Percentiles rank a stretch among this genome's conserved stretches.
These are phyloP conservation scores for Ceratobasidium sp. DNA, from an alignment of 1,284 basidiomycete species.

Conservation along the genomic window DNA sequence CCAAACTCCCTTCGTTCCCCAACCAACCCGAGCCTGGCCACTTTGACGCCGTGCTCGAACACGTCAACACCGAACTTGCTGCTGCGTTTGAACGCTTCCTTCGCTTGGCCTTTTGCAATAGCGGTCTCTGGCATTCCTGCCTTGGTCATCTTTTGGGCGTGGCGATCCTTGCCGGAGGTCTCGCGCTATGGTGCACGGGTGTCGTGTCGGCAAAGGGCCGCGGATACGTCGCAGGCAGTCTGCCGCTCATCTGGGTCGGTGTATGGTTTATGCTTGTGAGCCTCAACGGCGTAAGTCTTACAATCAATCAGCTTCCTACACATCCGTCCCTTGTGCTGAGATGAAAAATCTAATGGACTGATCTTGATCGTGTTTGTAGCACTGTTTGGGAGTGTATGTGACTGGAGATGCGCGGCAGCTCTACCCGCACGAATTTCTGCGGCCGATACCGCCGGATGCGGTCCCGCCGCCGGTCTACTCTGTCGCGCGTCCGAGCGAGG, in stretches of 20 bases:
- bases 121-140: slow-evolving; percentile 28
- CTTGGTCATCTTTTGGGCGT: background rate
- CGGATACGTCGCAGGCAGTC: slow-evolving; percentile 1
- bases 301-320: slow-evolving; percentile 3
- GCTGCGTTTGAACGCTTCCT: slow-evolving; percentile 10
- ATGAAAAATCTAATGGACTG: too few relatives aligned
- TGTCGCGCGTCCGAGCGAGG: slow-evolving; percentile 1
- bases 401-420: slow-evolving; percentile 34
- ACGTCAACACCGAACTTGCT: background rate
- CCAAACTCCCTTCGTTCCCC: slow-evolving; percentile 32
- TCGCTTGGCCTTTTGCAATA: slow-evolving; percentile 20
- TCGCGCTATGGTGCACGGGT: slow-evolving; percentile 19
- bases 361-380: background rate
- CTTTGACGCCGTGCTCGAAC: slow-evolving; percentile 5
- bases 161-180: slow-evolving; percentile 6
- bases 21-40: slow-evolving; percentile 29
- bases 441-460: background rate
- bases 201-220: background rate
- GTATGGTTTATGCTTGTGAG: slow-evolving; percentile 34
- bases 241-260: slow-evolving; percentile 33
- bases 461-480: slow-evolving; percentile 22
- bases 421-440: slow-evolving; percentile 24
- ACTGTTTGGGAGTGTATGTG: slow-evolving; percentile 21
- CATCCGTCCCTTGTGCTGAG: background rate
- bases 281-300: slow-evolving; percentile 25